A percentile compares a stretch with the other conserved stretches of the same genome.
These are phyloP conservation scores for Primulina tabacum DNA, from an alignment of 257 asterid genomes.

Conservation along the genomic window DNA sequence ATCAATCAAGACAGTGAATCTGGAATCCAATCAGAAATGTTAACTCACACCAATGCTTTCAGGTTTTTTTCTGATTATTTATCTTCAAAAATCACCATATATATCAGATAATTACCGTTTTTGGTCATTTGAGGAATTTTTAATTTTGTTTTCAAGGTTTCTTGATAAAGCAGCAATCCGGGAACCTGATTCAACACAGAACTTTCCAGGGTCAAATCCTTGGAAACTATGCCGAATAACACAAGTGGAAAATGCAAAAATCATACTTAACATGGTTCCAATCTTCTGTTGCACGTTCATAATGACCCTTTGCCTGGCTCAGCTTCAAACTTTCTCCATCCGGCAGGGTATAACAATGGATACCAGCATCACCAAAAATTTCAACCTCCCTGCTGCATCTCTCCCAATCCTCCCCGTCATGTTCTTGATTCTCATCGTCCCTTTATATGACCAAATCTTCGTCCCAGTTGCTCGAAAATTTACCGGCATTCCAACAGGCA, in stretches of 20 bases:
- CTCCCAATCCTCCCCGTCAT: conserved; percentile 64
- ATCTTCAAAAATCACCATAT: background rate
- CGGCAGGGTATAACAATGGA: conserved; percentile 76
- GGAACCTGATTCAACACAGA: conserved; percentile 23
- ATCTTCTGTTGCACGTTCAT: conserved; percentile 68
- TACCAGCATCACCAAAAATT: conserved; percentile 39
- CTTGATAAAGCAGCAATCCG: conserved; percentile 72
- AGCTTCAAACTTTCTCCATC: conserved; percentile 76
- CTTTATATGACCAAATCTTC: conserved; percentile 50
- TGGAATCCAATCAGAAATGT: conserved; percentile 37
- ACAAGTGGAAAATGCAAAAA: conserved; percentile 78
- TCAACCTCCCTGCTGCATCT: conserved; percentile 65
- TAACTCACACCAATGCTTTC: conserved; percentile 49
- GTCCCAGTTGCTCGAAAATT: conserved; percentile 51
- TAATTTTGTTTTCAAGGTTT: conserved; percentile 34
- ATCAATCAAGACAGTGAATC: conserved; percentile 41
- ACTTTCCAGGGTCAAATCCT: conserved; percentile 29
- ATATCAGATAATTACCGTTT: background rate
- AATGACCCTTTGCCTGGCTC: conserved; percentile 83
- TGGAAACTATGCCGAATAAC: conserved; percentile 71
- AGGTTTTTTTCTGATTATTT: conserved; percentile 32
- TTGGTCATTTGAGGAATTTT: background rate
- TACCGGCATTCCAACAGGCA: conserved; percentile 68
- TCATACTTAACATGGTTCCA: conserved; percentile 56
- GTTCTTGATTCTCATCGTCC: conserved; percentile 49